Evolutionary conservation across 805 yeast species (phyloP).

Genomic region (Brettanomyces custersianus): DNA sequence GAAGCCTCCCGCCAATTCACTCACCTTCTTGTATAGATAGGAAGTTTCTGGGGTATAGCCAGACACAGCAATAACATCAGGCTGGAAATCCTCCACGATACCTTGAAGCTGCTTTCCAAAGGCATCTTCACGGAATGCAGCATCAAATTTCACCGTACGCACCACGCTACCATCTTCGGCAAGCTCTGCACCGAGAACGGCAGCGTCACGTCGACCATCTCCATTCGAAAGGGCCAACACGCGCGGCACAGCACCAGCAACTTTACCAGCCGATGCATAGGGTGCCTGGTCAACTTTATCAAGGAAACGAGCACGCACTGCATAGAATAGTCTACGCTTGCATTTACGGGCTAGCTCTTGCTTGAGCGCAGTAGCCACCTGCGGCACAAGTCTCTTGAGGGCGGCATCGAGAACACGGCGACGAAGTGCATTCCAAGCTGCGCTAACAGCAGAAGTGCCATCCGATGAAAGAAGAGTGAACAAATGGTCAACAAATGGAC

Average conservation of each 20-base stretch:
- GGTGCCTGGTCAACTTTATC: constrained; percentile 89
- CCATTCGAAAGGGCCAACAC: constrained; percentile 81
- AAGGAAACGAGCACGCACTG: constrained; percentile 62
- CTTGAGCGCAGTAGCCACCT: constrained; percentile 66
- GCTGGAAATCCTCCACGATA: constrained; percentile 55
- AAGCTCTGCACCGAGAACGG: constrained; percentile 72
- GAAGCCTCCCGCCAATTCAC: constrained; percentile 36
- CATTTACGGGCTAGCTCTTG: constrained; percentile 75
- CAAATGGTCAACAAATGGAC: constrained; percentile 37
- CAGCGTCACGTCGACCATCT: constrained; percentile 76
- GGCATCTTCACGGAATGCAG: constrained; percentile 53
- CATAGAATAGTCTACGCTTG: constrained; percentile 57
- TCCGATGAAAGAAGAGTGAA: constrained; percentile 59
- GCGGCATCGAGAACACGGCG: constrained; percentile 58
- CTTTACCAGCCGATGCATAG: constrained; percentile 68
- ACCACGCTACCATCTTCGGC: constrained; percentile 75
- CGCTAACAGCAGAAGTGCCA: constrained; percentile 66
- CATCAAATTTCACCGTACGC: constrained; percentile 71
- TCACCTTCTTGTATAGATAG: constrained; percentile 46
- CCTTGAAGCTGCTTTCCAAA: constrained; percentile 58
- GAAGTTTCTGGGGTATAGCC: constrained; percentile 76
- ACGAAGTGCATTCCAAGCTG: constrained; percentile 75
- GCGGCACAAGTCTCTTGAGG: constrained; percentile 54
- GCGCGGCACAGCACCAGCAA: constrained; percentile 75
- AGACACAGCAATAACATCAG: constrained; percentile 85